Evolutionary conservation across 106 monocot species (phyloP).

Genomic region (Dendrobium chrysotoxum): DNA sequence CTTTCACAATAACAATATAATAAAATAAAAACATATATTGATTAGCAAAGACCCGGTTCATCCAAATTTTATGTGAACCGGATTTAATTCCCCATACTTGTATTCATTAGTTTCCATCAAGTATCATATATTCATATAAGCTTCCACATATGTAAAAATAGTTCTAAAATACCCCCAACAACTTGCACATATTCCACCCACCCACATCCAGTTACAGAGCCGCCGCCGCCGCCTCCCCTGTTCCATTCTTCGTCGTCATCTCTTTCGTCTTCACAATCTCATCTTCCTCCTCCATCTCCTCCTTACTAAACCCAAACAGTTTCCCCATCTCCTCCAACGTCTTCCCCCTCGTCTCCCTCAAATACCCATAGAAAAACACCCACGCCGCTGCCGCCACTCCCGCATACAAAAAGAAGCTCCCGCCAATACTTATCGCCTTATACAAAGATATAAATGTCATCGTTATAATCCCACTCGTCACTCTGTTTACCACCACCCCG

Average conservation of each 20-base stretch:
- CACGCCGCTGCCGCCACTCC: constrained; percentile 17
- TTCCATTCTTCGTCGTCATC: neutral
- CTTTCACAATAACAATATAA: no score
- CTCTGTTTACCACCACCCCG: constrained; percentile 16
- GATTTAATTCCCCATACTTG: no score
- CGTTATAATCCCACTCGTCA: constrained; percentile 23
- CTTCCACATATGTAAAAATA: no score
- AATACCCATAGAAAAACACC: constrained; percentile 16
- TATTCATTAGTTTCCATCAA: no score
- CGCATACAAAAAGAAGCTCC: constrained; percentile 30
- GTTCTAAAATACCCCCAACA: no score
- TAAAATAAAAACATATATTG: no score
- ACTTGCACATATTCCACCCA: no score
- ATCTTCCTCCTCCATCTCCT: constrained; percentile 1
- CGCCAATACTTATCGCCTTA: constrained; percentile 26
- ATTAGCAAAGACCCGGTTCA: no score
- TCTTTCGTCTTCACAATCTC: neutral
- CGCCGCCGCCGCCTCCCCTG: neutral
- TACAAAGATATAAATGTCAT: constrained; percentile 39
- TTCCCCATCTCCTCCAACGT: constrained; percentile 31
- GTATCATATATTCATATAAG: no score
- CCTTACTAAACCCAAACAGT: constrained; percentile 17
- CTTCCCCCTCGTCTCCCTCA: constrained; percentile 38
- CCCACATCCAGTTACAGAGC: no score
- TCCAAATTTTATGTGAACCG: no score